Conservation (phyloP, 2,329 filamentous ascomycete genomes). For the Monilinia fructicola region DNA sequence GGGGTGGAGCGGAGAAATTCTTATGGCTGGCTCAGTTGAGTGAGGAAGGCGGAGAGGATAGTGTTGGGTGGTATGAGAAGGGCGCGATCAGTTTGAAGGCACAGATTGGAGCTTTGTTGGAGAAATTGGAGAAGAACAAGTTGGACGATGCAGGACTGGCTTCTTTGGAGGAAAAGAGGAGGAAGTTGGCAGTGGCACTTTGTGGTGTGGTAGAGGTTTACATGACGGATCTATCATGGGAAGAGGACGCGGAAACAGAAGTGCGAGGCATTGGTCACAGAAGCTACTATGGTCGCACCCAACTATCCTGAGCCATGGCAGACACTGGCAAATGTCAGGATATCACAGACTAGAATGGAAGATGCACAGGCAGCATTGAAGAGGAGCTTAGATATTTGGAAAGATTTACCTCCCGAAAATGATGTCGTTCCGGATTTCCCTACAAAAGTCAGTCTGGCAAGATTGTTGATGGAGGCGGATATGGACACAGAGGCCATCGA, state of each 20-base stretch:
- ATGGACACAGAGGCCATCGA: conserved; percentile 82
- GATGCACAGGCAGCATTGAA: conserved; percentile 79
- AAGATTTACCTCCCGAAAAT: conserved; percentile 70
- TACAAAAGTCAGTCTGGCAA: conserved; percentile 76
- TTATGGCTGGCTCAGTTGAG: conserved; percentile 90
- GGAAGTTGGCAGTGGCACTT: conserved; percentile 83
- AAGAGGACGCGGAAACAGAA: conserved; percentile 86
- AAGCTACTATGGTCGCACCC: conserved; percentile 83
- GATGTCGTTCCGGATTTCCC: conserved; percentile 80
- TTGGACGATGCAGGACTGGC: conserved; percentile 44
- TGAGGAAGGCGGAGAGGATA: conserved; percentile 65
- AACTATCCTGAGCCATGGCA: conserved; percentile 87
- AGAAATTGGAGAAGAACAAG: conserved; percentile 49
- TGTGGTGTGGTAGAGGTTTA: conserved; percentile 96
- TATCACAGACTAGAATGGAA: conserved; percentile 77
- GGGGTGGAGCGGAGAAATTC: conserved; percentile 90
- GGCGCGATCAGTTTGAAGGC: conserved; percentile 71
- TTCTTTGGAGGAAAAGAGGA: conserved; percentile 66
- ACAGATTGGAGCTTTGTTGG: conserved; percentile 66
- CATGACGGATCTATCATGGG: conserved; percentile 97
- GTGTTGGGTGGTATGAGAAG: conserved; percentile 65
- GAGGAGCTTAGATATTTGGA: conserved; percentile 81
- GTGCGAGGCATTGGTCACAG: conserved; percentile 86
- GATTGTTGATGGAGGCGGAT: conserved; percentile 85
- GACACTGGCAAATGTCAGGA: conserved; percentile 88